Conservation (phyloP, 768 basidiomycete species). For the Russula emetica region DNA sequence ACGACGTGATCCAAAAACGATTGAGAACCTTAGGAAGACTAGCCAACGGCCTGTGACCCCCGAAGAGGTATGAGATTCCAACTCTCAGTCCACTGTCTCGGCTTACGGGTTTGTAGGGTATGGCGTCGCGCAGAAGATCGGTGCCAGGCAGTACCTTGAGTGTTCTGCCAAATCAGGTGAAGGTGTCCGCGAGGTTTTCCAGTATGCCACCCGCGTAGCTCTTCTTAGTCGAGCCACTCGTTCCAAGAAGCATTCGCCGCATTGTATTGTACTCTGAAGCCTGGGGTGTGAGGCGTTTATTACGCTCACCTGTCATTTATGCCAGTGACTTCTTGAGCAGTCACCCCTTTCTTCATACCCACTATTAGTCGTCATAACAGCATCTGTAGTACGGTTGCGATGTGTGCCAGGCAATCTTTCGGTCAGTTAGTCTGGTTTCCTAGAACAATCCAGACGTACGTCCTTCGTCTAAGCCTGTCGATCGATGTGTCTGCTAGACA, state of each 20-base stretch:
- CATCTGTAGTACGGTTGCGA: constrained; percentile 29
- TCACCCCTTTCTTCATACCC: constrained; percentile 33
- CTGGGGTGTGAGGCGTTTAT: constrained; percentile 8
- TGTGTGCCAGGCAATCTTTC: constrained; percentile 22
- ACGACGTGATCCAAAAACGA: constrained; percentile 85
- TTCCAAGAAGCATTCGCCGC: constrained; percentile 39
- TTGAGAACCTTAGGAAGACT: constrained; percentile 91
- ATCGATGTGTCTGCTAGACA: constrained; percentile 8
- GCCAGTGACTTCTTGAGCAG: constrained; percentile 12
- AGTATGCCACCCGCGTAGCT: constrained; percentile 92
- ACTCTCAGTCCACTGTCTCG: background rate
- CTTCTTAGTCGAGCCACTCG: constrained; percentile 57
- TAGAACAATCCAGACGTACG: constrained; percentile 21
- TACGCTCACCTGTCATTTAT: constrained; percentile 14
- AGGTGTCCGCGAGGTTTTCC: constrained; percentile 98
- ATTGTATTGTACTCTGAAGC: constrained; percentile 44
- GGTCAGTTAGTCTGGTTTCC: constrained; percentile 26
- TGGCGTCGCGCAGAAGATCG: constrained; percentile 97
- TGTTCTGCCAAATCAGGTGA: constrained; percentile 96
- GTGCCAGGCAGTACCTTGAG: constrained; percentile 93
- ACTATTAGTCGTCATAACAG: constrained; percentile 38
- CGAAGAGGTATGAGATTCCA: constrained; percentile 62
- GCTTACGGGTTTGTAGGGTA: constrained; percentile 53
- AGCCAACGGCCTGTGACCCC: constrained; percentile 92
- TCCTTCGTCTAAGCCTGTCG: constrained; percentile 6